Evolutionary conservation across 1,139 yeast species (phyloP), one percentile per base, ranked within the genome.

Genomic region (Candida sp.): DNA sequence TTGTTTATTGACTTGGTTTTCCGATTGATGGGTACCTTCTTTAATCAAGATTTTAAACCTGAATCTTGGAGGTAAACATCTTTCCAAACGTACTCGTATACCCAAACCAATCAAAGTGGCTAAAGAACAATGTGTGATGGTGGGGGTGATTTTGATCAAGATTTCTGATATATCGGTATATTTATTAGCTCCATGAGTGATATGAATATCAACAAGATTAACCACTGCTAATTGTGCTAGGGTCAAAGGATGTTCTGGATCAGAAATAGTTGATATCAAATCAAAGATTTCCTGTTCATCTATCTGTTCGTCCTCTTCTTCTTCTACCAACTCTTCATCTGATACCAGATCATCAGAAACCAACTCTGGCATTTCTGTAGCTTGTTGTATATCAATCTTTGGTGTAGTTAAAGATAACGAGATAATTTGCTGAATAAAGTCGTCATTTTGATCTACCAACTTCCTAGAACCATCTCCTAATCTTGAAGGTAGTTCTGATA

Each of bases 41-140:
- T 91, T 88, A 41, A 95, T 80, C 42, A 87, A 70, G 35, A 95
- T 87, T 15, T 82, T 78, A 45, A 90, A 82, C 51, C 99, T 73
- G 68, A 80, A 93, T 43, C 97, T 72, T 5, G 91, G 82, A 2
- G 98, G 96, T 37, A 93, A 73, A 49, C 96, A 81, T 54, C 99
- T 70, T 52, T 93, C 97, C 44, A 95, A 70, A 30, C 99, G 73
- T 1, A 95, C 99, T 43, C 98, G 73, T 44, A 95, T 88, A 0
- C 99, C 99, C 33, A 95, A 74, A 0, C 99, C 99, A 48, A 95
- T 93, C 45, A 95, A 78, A 0, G 99, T 95, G 1, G 99, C 99
- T 49, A 95, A 72, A 1, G 97, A 88, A 59, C 99, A 95, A 61
- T 95, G 99, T 1, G 99, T 93, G 54, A 95, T 93, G 0, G 99